Conservation (phyloP, 441 rosid genomes). For the Geranium incanum region DNA sequence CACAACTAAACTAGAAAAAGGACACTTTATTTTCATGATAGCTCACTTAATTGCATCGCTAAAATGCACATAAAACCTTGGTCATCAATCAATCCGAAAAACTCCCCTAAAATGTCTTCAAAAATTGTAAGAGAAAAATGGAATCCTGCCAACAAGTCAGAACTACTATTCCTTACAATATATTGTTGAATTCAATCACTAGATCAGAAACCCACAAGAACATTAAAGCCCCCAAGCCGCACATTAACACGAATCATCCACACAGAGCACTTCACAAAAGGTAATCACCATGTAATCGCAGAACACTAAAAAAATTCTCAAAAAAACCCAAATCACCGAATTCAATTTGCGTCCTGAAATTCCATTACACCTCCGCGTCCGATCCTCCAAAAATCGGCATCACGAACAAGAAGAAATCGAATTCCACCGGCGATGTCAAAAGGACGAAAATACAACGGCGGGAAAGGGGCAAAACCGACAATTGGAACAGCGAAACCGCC, state of each 20-base stretch:
- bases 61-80: neutral
- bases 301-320: neutral
- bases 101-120: no score
- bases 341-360: no score
- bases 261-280: neutral
- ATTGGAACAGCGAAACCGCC: constrained; percentile 16
- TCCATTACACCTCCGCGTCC: neutral
- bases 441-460: neutral
- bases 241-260: neutral
- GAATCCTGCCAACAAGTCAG: neutral
- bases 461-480: constrained; percentile 19
- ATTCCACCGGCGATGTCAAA: neutral
- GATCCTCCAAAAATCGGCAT: neutral
- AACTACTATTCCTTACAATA: neutral
- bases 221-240: neutral
- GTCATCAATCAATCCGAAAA: constrained; percentile 18
- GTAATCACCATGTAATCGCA: neutral
- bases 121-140: neutral
- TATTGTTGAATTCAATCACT: neutral
- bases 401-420: neutral
- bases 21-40: neutral
- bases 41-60: neutral
- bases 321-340: no score
- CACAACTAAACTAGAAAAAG: neutral
- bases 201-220: neutral